Evolutionary conservation across 192 early-diverging fungal species (phyloP).

Genomic region (Coemansia sp.): DNA sequence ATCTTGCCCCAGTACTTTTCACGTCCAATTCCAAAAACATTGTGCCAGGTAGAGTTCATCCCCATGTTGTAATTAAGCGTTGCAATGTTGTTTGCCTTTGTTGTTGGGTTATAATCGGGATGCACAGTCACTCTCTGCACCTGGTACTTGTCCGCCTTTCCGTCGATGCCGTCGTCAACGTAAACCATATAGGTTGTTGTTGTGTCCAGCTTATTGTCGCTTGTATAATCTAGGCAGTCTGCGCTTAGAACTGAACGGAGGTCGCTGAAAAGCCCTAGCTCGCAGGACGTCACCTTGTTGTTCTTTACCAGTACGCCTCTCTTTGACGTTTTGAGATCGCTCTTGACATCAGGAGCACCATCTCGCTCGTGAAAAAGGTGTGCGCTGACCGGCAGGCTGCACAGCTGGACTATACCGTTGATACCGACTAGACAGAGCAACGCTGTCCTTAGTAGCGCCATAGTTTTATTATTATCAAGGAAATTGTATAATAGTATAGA

Average conservation of each 20-base stretch:
- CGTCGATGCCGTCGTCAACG: constrained; percentile 8
- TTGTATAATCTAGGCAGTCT: constrained; percentile 24
- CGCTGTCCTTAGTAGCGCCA: no score
- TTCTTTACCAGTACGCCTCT: constrained; percentile 24
- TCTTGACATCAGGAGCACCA: neutral
- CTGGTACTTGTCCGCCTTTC: neutral
- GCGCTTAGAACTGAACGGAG: constrained; percentile 23
- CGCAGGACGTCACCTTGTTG: constrained; percentile 27
- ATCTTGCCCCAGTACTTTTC: constrained; percentile 9
- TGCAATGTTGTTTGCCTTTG: constrained; percentile 40
- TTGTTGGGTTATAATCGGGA: constrained; percentile 16
- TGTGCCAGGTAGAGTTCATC: constrained; percentile 11
- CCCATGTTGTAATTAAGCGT: constrained; percentile 20
- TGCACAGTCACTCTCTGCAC: constrained; percentile 23
- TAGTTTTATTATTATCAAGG: no score
- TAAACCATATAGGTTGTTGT: constrained; percentile 9
- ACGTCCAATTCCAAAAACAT: constrained; percentile 8
- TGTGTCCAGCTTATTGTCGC: constrained; percentile 7
- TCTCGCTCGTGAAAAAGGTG: neutral
- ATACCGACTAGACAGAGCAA: neutral
- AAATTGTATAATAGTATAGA: no score
- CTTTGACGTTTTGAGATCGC: constrained; percentile 11
- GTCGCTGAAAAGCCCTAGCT: constrained; percentile 28
- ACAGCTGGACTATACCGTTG: neutral
- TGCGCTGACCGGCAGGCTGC: neutral